phyloP scores from a whole-genome alignment of 2,329 filamentous ascomycete species.

The Lasiodiplodia theobromae region DNA sequence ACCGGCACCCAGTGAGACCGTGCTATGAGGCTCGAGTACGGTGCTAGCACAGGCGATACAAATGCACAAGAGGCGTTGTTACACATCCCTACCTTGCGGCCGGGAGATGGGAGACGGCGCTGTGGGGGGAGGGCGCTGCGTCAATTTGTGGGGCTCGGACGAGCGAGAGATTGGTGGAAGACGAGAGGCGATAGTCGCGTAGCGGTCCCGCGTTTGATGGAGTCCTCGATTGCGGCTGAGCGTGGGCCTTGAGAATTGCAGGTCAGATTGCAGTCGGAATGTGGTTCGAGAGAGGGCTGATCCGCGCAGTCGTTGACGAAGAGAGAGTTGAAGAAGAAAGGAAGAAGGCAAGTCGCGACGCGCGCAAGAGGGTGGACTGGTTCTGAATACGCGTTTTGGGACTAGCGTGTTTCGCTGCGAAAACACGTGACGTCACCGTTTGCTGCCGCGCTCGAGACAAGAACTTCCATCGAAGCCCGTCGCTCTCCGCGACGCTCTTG shows the following conservation, averaged over 20 bases:
- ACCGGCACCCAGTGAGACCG: conserved; percentile 59
- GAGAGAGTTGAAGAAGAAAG: conserved; percentile 23
- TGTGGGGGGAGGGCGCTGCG: conserved; percentile 80
- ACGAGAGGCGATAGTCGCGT: conserved; percentile 33
- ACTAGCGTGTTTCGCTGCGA: conserved; percentile 25
- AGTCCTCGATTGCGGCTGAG: conserved; percentile 39
- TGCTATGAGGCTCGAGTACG: conserved; percentile 68
- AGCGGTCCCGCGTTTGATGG: conserved; percentile 37
- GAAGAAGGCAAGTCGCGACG: neutral
- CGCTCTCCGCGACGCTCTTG: conserved; percentile 1
- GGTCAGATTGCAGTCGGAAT: neutral
- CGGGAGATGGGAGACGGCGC: conserved; percentile 75
- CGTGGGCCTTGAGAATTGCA: neutral
- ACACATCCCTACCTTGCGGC: conserved; percentile 64
- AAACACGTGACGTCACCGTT: conserved; percentile 24
- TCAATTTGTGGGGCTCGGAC: conserved; percentile 32
- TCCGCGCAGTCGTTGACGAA: conserved; percentile 24
- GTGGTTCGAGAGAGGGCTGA: conserved; percentile 5
- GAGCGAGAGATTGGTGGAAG: conserved; percentile 44
- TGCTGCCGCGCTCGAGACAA: conserved; percentile 1
- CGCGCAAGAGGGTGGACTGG: neutral
- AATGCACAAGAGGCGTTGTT: conserved; percentile 50
- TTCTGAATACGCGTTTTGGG: conserved; percentile 28
- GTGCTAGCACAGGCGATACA: conserved; percentile 51
- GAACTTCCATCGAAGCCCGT: conserved; percentile 7